Conservation (phyloP, 2,329 filamentous ascomycete genomes). For the Drechslera avenae region DNA sequence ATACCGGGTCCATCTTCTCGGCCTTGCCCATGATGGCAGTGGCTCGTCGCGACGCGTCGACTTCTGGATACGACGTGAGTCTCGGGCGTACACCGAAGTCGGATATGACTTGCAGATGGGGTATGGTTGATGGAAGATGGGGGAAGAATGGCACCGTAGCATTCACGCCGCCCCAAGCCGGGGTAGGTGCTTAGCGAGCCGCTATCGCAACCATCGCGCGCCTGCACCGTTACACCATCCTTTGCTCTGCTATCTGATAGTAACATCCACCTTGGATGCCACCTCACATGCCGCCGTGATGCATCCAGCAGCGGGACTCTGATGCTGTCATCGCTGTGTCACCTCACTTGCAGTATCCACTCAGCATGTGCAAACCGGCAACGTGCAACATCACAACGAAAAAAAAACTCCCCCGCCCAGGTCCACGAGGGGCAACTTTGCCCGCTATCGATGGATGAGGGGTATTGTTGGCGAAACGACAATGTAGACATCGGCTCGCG, state of each 20-base stretch:
- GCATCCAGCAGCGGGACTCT: constrained; percentile 8
- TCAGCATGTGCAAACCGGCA: constrained; percentile 18
- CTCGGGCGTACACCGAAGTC: constrained; percentile 35
- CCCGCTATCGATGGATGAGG: constrained; percentile 21
- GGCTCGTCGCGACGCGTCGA: constrained; percentile 41
- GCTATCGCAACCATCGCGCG: constrained; percentile 21
- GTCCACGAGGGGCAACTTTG: constrained; percentile 17
- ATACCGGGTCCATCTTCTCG: constrained; percentile 57
- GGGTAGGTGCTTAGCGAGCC: constrained; percentile 26
- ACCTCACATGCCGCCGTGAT: constrained; percentile 36
- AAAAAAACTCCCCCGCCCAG: no score
- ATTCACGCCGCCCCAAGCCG: constrained; percentile 35
- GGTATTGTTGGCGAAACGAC: constrained; percentile 3
- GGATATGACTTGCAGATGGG: constrained; percentile 43
- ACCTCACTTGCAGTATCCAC: constrained; percentile 27
- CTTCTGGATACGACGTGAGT: constrained; percentile 28
- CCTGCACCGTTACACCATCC: constrained; percentile 29
- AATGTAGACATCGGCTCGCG: constrained; percentile 12
- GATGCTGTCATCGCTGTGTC: constrained; percentile 29
- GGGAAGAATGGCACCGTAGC: constrained; percentile 43
- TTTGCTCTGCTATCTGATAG: constrained; percentile 23
- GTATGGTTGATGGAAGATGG: constrained; percentile 39
- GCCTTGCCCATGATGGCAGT: constrained; percentile 59
- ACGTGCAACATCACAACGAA: constrained; percentile 25
- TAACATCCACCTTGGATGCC: constrained; percentile 32